Evolutionary conservation across 116 monocot species (phyloP).

Genomic region (Posidonia oceanica): DNA sequence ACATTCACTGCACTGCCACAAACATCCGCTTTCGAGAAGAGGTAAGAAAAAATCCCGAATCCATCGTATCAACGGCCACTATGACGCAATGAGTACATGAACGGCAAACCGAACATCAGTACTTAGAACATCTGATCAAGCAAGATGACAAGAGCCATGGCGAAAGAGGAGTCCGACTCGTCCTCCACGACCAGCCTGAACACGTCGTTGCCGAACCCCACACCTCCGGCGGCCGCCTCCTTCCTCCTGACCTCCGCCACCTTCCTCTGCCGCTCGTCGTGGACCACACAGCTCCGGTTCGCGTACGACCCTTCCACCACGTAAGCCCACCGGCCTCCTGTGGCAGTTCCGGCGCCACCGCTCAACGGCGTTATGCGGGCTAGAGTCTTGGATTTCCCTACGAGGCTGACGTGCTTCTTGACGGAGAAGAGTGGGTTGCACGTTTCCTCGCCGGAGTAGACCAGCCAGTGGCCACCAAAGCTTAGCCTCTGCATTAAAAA

Average conservation of each 20-base stretch:
- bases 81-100: too few species aligned
- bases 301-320: constrained; percentile 72
- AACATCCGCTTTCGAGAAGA: too few species aligned
- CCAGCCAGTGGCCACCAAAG: constrained; percentile 32
- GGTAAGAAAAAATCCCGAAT: too few species aligned
- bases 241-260: constrained; percentile 65
- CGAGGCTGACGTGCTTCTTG: constrained; percentile 12
- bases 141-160: constrained; percentile 66
- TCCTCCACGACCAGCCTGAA: constrained; percentile 63
- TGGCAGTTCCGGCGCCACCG: neutral
- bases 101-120: too few species aligned
- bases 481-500: constrained; percentile 30
- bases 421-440: constrained; percentile 20
- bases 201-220: constrained; percentile 52
- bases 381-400: neutral
- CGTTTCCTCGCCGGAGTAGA: constrained; percentile 43
- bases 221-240: constrained; percentile 35
- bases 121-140: constrained; percentile 39
- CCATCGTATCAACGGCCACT: too few species aligned
- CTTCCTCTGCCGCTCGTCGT: constrained; percentile 27
- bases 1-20: too few species aligned
- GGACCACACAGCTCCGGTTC: constrained; percentile 38
- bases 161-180: constrained; percentile 29
- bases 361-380: neutral
- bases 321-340: constrained; percentile 9